Conservation (phyloP, 176 grass and related monocot genomes). For the Pontederia crassipes region DNA sequence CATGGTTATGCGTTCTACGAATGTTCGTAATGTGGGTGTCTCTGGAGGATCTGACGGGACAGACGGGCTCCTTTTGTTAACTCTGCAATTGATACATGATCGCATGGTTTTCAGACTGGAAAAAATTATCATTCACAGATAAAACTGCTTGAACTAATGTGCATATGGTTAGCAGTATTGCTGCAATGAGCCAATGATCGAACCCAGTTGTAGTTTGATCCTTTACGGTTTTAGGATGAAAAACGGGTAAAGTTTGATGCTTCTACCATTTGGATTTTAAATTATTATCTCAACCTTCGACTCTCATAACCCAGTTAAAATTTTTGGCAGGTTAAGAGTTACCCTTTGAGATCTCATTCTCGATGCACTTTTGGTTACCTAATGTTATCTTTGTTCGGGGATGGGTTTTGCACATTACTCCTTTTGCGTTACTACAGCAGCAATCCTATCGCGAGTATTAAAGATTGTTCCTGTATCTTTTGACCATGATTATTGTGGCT, state of each 20-base stretch:
- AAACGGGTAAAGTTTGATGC: slow-evolving; percentile 27
- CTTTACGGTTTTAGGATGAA: not conserved
- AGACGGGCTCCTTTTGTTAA: no score
- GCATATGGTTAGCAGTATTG: not conserved
- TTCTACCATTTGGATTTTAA: slow-evolving; percentile 1
- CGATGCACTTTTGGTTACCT: slow-evolving; percentile 4
- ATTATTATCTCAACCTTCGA: not conserved
- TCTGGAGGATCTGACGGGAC: not conserved
- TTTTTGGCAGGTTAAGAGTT: slow-evolving; percentile 13
- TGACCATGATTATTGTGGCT: no score
- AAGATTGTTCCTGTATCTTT: no score
- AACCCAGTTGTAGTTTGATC: slow-evolving; percentile 11
- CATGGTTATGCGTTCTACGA: not conserved
- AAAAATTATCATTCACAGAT: slow-evolving; percentile 1
- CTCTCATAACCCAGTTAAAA: not conserved
- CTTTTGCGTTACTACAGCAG: no score
- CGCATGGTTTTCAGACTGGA: not conserved
- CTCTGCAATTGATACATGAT: no score
- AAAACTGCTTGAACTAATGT: slow-evolving; percentile 16
- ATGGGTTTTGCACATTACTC: no score
- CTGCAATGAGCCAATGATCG: slow-evolving; percentile 8
- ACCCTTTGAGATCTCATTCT: slow-evolving; percentile 6
- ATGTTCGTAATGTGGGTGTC: slow-evolving; percentile 7
- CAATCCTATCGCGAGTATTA: no score
- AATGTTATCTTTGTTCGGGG: not conserved